Conservation (phyloP, 108 stramenopile species). For the Cyclostephanos invisitatus region DNA sequence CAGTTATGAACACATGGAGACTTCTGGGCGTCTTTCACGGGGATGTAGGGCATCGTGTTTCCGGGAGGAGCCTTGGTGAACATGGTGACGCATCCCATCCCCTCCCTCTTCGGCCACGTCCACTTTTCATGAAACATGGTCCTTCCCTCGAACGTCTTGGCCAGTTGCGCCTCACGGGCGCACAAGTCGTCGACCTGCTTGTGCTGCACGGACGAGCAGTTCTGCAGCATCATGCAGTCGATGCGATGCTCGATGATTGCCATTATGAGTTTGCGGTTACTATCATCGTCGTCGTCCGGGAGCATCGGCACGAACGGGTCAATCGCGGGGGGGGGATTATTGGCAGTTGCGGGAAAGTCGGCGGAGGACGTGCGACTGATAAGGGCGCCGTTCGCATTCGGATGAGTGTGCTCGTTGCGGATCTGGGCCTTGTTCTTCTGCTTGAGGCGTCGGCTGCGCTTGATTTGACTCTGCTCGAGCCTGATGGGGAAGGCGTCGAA, state of each 20-base stretch:
- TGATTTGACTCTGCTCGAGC: constrained; percentile 46
- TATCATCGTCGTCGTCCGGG: constrained; percentile 24
- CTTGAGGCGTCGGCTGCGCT: constrained; percentile 33
- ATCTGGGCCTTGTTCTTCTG: constrained; percentile 44
- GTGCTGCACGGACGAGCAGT: not conserved
- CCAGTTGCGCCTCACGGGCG: constrained; percentile 8
- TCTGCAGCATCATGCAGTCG: not conserved
- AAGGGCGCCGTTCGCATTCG: constrained; percentile 40
- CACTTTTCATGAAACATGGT: constrained; percentile 16
- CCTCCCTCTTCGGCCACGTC: constrained; percentile 21
- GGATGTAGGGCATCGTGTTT: constrained; percentile 25
- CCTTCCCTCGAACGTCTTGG: not conserved
- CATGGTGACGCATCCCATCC: constrained; percentile 4
- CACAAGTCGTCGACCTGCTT: constrained; percentile 1
- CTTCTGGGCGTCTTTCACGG: not conserved
- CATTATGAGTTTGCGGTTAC: not conserved
- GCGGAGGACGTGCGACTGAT: constrained; percentile 32
- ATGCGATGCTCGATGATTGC: constrained; percentile 8
- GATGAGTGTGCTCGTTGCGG: constrained; percentile 28
- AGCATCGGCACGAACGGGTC: constrained; percentile 45
- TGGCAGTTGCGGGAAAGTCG: constrained; percentile 25
- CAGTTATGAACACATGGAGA: constrained; percentile 16
- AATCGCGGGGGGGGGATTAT: constrained; percentile 13
- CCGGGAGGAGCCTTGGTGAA: constrained; percentile 21
- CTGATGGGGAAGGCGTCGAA: constrained; percentile 25